phyloP scores from a whole-genome alignment of 306 rosid genomes.

The Cucurbita moschata region DNA sequence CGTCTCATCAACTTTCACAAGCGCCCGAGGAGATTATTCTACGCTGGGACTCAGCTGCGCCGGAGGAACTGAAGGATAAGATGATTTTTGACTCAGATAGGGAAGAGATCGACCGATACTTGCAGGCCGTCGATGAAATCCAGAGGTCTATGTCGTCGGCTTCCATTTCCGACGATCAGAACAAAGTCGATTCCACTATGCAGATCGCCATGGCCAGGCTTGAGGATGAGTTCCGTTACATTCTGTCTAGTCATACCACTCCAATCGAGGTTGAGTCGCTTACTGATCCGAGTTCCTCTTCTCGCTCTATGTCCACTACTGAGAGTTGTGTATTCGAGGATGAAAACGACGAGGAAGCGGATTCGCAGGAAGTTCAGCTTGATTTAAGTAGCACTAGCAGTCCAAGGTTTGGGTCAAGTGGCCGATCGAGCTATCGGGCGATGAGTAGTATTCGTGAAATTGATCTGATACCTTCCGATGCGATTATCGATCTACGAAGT shows the following conservation, averaged over 20 bases:
- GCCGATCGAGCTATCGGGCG: conserved; percentile 43
- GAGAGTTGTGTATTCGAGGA: not conserved
- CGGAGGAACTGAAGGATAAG: conserved; percentile 62
- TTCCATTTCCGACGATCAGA: conserved; percentile 38
- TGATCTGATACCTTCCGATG: conserved; percentile 81
- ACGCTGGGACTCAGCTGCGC: conserved; percentile 89
- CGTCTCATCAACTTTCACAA: conserved; percentile 21
- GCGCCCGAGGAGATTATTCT: conserved; percentile 68
- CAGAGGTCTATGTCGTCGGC: conserved; percentile 58
- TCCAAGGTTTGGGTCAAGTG: conserved; percentile 3
- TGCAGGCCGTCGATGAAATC: conserved; percentile 86
- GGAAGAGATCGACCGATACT: conserved; percentile 57
- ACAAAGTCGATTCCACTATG: conserved; percentile 47
- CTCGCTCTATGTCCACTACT: conserved; percentile 2
- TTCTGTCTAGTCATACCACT: conserved; percentile 52
- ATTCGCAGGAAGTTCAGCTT: conserved; percentile 1
- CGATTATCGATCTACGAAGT: conserved; percentile 55
- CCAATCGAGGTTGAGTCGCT: conserved; percentile 54
- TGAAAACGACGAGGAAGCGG: conserved; percentile 8
- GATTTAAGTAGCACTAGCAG: conserved; percentile 6
- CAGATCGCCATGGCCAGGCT: conserved; percentile 99
- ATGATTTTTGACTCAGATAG: conserved; percentile 83
- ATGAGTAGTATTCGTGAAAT: conserved; percentile 78
- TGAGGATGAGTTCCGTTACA: conserved; percentile 91
- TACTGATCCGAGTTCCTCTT: conserved; percentile 35